phyloP scores from a whole-genome alignment of 2,329 filamentous ascomycete genomes.

The Beauveria pseudobassiana region DNA sequence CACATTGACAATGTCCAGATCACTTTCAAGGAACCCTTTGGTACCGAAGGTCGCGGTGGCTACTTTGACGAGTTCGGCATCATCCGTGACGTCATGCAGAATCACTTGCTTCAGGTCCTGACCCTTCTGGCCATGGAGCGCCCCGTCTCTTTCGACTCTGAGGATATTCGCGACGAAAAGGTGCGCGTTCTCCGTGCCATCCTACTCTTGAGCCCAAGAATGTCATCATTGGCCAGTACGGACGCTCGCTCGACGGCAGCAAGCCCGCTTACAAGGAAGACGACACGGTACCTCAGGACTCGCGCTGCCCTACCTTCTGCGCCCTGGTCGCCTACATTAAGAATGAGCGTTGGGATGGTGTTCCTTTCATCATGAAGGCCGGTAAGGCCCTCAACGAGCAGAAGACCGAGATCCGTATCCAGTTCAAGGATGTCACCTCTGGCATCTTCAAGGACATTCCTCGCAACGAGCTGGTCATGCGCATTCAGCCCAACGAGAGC shows the following conservation, averaged over 20 bases:
- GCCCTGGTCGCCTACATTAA: slow-evolving; percentile 97
- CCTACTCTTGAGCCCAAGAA: slow-evolving; percentile 95
- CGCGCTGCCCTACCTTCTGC: slow-evolving; percentile 95
- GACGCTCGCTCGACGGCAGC: slow-evolving; percentile 87
- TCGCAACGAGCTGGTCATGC: slow-evolving; percentile 97
- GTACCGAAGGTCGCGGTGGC: slow-evolving; percentile 92
- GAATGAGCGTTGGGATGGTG: slow-evolving; percentile 98
- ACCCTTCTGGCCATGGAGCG: slow-evolving; percentile 97
- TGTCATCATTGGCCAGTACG: slow-evolving; percentile 98
- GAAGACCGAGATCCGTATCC: slow-evolving; percentile 98
- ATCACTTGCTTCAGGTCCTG: slow-evolving; percentile 93
- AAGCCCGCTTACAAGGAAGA: slow-evolving; percentile 99
- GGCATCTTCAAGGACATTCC: slow-evolving; percentile 99
- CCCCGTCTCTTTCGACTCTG: slow-evolving; percentile 93
- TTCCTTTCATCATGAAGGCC: slow-evolving; percentile 98
- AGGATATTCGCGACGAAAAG: slow-evolving; percentile 98
- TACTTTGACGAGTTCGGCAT: slow-evolving; percentile 99
- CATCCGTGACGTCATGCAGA: slow-evolving; percentile 99
- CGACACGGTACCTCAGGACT: slow-evolving; percentile 94
- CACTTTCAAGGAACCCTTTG: slow-evolving; percentile 98
- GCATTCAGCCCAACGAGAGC: slow-evolving; percentile 98
- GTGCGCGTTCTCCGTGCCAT: slow-evolving; percentile 92
- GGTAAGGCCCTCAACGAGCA: slow-evolving; percentile 98
- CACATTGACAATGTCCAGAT: slow-evolving; percentile 99
- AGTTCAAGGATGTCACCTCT: slow-evolving; percentile 98